phyloP scores from a whole-genome alignment of 805 yeast genomes.

The Wickerhamiella sergipiensis region DNA sequence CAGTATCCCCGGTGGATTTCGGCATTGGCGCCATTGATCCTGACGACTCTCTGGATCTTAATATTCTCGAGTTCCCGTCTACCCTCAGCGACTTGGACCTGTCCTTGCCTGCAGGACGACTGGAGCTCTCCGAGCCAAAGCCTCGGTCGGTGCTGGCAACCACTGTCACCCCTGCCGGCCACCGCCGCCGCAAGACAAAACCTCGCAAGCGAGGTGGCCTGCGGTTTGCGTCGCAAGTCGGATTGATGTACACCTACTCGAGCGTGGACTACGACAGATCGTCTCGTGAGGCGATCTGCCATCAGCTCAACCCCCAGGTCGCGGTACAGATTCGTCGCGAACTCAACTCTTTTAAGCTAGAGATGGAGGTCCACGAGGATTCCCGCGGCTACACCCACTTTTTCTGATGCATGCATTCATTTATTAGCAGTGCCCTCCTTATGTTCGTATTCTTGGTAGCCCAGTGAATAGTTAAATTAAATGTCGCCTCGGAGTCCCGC shows the following conservation, averaged over 20 bases:
- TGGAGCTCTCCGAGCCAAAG: neutral
- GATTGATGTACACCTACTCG: conserved; percentile 73
- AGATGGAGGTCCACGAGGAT: conserved; percentile 71
- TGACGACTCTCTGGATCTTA: neutral
- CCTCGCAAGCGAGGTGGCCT: conserved; percentile 15
- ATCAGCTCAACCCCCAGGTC: conserved; percentile 71
- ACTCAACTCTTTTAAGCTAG: conserved; percentile 60
- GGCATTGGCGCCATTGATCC: neutral
- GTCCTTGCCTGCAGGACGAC: neutral
- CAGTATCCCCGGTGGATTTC: neutral
- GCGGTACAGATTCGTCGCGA: conserved; percentile 83
- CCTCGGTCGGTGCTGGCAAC: neutral
- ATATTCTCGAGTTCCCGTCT: conserved; percentile 1
- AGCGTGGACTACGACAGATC: conserved; percentile 81
- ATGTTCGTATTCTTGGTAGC: neutral
- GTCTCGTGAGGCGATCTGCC: conserved; percentile 87
- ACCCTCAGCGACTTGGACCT: neutral
- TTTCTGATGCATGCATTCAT: conserved; percentile 28
- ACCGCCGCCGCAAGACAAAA: conserved; percentile 24
- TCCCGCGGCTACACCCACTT: conserved; percentile 78
- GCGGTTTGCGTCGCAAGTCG: conserved; percentile 62
- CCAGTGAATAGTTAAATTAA: neutral
- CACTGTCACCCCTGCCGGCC: neutral
- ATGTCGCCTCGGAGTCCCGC: no score
- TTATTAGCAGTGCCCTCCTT: neutral